Conservation (phyloP, 2,329 filamentous ascomycete species). For the Colletotrichum melonis region DNA sequence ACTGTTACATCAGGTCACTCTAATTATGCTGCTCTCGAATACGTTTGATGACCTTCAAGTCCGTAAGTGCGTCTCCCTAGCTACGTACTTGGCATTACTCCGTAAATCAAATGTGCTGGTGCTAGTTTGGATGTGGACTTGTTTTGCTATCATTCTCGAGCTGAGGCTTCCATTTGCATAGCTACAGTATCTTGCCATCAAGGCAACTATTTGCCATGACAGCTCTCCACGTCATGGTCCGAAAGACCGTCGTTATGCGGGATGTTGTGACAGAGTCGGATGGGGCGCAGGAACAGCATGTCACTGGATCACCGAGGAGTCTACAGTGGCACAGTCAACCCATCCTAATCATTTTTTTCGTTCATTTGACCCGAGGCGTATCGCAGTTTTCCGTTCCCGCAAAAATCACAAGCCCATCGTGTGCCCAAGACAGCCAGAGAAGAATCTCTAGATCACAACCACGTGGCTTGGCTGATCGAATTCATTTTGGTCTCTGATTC, state of each 20-base stretch:
- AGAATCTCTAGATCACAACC: conserved; percentile 45
- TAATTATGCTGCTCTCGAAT: background rate
- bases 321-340: conserved; percentile 8
- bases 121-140: background rate
- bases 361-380: conserved; percentile 35
- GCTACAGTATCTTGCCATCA: background rate
- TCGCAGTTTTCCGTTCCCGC: conserved; percentile 36
- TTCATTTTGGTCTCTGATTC: conserved; percentile 40
- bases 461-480: conserved; percentile 47
- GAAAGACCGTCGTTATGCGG: background rate
- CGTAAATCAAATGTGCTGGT: background rate
- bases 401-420: conserved; percentile 36
- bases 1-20: background rate
- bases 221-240: background rate
- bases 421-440: conserved; percentile 34
- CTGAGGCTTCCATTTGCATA: background rate
- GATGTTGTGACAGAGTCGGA: background rate
- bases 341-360: conserved; percentile 34
- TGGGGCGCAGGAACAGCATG: background rate
- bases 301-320: background rate
- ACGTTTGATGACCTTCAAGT: too few relatives aligned
- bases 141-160: background rate
- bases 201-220: background rate
- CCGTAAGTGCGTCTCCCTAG: background rate
- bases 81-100: background rate